Evolutionary conservation across 805 yeast genomes (phyloP).

Genomic region (Zygotorulaspora florentina): DNA sequence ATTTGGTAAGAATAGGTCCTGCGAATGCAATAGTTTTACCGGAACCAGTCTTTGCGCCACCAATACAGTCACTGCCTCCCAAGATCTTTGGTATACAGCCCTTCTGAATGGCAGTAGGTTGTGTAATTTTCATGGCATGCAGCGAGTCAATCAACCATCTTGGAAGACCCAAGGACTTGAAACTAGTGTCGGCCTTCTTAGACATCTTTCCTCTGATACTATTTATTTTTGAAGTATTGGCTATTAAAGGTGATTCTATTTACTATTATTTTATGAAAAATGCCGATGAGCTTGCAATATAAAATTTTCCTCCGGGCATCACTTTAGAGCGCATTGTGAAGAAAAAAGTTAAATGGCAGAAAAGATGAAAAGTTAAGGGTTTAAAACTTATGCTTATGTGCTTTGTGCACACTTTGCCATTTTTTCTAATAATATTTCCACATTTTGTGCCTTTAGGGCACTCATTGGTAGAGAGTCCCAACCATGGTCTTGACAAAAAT

Average conservation of each 20-base stretch:
- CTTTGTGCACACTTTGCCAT: slow-evolving; percentile 53
- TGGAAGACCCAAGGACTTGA: slow-evolving; percentile 67
- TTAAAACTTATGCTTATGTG: neutral
- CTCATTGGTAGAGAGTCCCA: slow-evolving; percentile 86
- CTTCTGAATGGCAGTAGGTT: slow-evolving; percentile 82
- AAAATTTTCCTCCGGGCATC: neutral
- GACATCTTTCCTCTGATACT: slow-evolving; percentile 8
- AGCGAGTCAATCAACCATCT: slow-evolving; percentile 84
- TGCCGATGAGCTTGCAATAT: no score
- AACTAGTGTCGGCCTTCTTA: slow-evolving; percentile 27
- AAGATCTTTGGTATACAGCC: slow-evolving; percentile 87
- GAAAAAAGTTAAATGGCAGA: neutral
- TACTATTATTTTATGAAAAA: neutral
- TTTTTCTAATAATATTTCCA: slow-evolving; percentile 60
- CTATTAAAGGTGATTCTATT: slow-evolving; percentile 11
- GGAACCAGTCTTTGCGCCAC: slow-evolving; percentile 97
- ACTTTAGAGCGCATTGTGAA: neutral
- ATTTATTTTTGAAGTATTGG: neutral
- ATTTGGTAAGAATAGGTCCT: slow-evolving; percentile 90
- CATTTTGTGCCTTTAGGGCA: slow-evolving; percentile 68
- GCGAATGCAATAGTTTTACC: slow-evolving; percentile 98
- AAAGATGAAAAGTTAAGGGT: neutral
- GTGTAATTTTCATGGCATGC: slow-evolving; percentile 69
- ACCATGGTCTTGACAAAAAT: slow-evolving; percentile 38
- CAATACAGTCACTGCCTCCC: slow-evolving; percentile 81